Conservation (phyloP, 139 green algal genomes). For the Cymbomonas tetramitiformis region DNA sequence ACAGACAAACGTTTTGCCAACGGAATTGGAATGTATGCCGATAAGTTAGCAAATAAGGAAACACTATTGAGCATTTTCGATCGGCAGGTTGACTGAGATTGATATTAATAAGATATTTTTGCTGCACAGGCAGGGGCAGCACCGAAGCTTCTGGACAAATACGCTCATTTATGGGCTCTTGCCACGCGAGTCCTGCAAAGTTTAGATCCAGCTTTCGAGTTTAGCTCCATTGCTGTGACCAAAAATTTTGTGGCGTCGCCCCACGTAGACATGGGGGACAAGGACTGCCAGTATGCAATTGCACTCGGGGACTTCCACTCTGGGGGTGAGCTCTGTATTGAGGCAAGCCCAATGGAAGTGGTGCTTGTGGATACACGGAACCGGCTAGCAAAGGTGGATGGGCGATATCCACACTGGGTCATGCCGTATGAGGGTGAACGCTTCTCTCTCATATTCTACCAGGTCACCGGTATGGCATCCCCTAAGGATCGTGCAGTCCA, state of each 20-base stretch:
- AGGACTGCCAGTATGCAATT: constrained; percentile 5
- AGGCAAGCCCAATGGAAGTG: neutral
- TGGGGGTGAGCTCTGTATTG: constrained; percentile 10
- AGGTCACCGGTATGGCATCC: no score
- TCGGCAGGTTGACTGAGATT: no score
- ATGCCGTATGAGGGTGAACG: neutral
- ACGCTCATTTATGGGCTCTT: no score
- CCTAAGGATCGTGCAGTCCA: no score
- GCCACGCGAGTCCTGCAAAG: neutral
- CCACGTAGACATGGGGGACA: constrained; percentile 9
- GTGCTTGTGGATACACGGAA: constrained; percentile 1
- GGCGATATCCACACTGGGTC: constrained; percentile 13
- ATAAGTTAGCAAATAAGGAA: no score
- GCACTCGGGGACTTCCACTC: constrained; percentile 1
- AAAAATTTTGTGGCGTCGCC: constrained; percentile 9
- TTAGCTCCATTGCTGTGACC: constrained; percentile 8
- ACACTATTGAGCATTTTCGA: no score
- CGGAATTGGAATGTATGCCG: no score
- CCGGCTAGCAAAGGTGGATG: constrained; percentile 4
- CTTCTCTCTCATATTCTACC: constrained; percentile 15
- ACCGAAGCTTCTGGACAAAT: no score
- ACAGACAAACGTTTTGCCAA: no score
- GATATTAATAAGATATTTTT: no score
- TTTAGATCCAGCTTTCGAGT: constrained; percentile 1
- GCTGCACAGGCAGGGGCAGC: no score